Evolutionary conservation across 768 basidiomycete species (phyloP), one percentile per base, ranked within the genome.

Genomic region (Tephrocybe rancida): DNA sequence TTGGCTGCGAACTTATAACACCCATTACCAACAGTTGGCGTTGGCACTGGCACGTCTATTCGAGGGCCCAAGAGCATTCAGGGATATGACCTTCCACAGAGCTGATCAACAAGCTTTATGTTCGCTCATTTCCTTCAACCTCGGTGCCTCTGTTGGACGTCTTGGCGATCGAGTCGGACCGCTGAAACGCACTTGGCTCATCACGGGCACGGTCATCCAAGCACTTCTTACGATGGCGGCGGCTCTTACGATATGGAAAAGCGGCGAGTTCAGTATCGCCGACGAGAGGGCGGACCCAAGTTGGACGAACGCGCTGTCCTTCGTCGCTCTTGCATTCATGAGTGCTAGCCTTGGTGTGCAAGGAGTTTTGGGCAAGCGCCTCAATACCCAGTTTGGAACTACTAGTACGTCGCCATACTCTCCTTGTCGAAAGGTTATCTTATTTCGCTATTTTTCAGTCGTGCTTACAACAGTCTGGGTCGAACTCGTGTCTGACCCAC

Each of bases 381-480:
- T 91, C 57, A 87, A 87, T 62, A 87, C 87, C 8, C 87, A 90
- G 65, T 93, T 88, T 65, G 84, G 86, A 14, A 88, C 87, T 0
- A 88, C 87, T 18, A 85, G 87, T 88, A 38, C 64, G 83, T 78
- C 13, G 34, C 44, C 19, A 14, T 25, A 21, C 30, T 22, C 16
- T 37, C 56, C 34, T 26, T 48, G 3, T 8, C 16, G 43, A 10
- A 8, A 27, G 26, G 35, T 22, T 16, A 29, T 35, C 37, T 18
- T 14, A 16, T 50, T 11, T 10, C 48, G 3, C 35, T 39, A 8
- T 41, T 19, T 35, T 38, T 39, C 66, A 85, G 90, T 92, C 58
- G 90, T 93, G 39, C 76, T 95, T 9, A 95, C 92, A 14, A 90
- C 89, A 16, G 81, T 92, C 52, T 95, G 91, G 91, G 90, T 92